Evolutionary conservation across 2,329 filamentous ascomycete species (phyloP), one percentile per base, ranked within the genome.

Genomic region (Sporothrix schenckii): DNA sequence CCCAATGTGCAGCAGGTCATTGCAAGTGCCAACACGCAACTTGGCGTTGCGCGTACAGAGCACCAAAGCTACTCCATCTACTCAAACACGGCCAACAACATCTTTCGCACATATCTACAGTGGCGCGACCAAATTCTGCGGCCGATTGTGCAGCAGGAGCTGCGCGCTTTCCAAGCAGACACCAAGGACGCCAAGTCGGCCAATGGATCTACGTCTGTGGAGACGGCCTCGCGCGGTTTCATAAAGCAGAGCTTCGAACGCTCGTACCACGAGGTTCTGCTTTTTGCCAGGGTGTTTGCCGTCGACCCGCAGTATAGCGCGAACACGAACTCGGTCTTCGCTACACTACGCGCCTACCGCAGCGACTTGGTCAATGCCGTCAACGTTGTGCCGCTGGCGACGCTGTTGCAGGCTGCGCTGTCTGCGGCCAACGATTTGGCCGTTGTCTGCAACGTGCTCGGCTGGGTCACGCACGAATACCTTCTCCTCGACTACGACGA

Each of bases 221-320:
- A 88, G 74, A 86, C 86, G 2, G 86, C 86, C 4, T 83, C 83
- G 16, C 81, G 87, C 39, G 88, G 86, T 73, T 86, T 83, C 69
- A 82, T 88, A 72, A 88, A 88, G 75, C 86, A 88, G 76, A 84
- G 81, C 69, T 88, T 88, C 69, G 87, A 89, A 75, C 82, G 85
- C 34, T 83, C 86, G 2, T 86, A 84, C 74, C 83, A 84, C 70
- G 87, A 89, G 75, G 81, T 83, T 34, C 80, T 78, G 24, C 76
- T 89, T 2, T 87, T 89, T 71, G 75, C 80, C 44, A 85, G 83
- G 72, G 80, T 88, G n/a, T 88, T 89, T 72, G 81, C 81, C 30
- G 79, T 88, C 52, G 85, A 88, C 60, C 82, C 85, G 0, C 80
- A 83, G 27, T 87, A 86, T 78, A 86, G 80, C 72, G 80, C 80